Evolutionary conservation across 2,329 filamentous ascomycete species (phyloP).

Genomic region (Claviceps pazoutovae): DNA sequence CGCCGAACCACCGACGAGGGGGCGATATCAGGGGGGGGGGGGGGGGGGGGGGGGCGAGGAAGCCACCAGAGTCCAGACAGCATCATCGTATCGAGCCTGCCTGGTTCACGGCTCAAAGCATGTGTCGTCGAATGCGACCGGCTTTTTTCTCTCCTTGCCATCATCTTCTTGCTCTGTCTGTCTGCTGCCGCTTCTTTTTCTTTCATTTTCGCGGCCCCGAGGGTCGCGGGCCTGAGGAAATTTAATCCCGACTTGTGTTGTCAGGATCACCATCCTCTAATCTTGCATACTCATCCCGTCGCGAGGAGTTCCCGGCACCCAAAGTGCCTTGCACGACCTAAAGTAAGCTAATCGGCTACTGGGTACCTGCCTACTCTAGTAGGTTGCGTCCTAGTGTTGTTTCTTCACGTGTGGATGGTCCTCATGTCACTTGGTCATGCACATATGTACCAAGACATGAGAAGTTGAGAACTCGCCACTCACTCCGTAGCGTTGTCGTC

Average conservation of each 20-base stretch:
- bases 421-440: too few relatives aligned
- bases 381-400: not conserved
- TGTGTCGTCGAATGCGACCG: not conserved
- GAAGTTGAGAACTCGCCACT: too few relatives aligned
- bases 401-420: too few relatives aligned
- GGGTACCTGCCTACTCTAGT: not conserved
- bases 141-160: not conserved
- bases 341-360: not conserved
- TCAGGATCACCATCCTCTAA: not conserved
- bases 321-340: not conserved
- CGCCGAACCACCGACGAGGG: not conserved
- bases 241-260: not conserved
- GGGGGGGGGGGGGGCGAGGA: not conserved
- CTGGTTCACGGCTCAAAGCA: not conserved
- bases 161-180: too few relatives aligned
- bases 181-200: not conserved
- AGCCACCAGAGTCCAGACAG: not conserved
- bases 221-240: not conserved
- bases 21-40: not conserved
- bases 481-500: too few relatives aligned
- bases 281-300: not conserved
- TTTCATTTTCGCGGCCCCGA: not conserved
- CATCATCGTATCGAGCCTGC: not conserved
- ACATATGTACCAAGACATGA: too few relatives aligned
- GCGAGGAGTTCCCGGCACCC: not conserved